Percentiles rank a stretch among this genome's conserved stretches.
Evolutionary conservation across 192 early-diverging fungal species (phyloP).

Genomic region (Geranomyces michiganensis): DNA sequence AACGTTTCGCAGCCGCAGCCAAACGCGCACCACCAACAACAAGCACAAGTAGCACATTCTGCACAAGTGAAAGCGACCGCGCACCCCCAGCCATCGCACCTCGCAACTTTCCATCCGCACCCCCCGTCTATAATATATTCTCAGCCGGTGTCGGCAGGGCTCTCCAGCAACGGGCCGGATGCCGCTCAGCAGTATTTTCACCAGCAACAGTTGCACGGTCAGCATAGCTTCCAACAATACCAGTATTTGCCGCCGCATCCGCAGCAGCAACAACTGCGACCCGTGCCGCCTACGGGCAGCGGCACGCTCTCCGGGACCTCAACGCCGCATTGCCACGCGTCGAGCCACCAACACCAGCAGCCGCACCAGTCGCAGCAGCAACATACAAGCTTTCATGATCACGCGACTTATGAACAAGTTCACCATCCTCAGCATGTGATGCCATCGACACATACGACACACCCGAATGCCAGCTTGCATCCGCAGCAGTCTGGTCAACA

Average conservation of each 20-base stretch:
- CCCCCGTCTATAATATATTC: not conserved
- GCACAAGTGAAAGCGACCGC: no score
- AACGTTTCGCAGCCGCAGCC: not conserved
- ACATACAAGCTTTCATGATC: not conserved
- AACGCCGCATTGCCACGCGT: not conserved
- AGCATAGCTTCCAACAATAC: not conserved
- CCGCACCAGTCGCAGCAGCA: not conserved
- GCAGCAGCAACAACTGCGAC: not conserved
- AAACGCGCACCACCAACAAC: constrained; percentile 2
- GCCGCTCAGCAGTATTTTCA: constrained; percentile 7
- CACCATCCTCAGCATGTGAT: no score
- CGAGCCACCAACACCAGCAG: constrained; percentile 1
- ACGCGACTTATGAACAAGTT: no score
- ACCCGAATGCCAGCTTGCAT: no score
- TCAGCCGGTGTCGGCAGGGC: not conserved
- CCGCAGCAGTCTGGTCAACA: no score
- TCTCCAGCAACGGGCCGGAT: not conserved
- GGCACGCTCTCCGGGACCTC: no score
- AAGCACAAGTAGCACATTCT: not conserved
- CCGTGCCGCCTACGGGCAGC: no score
- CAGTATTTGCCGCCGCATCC: not conserved
- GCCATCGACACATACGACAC: no score
- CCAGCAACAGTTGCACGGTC: constrained; percentile 10
- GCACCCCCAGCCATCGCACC: no score
- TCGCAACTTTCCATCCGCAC: no score